Evolutionary conservation across 163 green algal genomes (phyloP).

Genomic region (Trebouxiophyceae sp.): DNA sequence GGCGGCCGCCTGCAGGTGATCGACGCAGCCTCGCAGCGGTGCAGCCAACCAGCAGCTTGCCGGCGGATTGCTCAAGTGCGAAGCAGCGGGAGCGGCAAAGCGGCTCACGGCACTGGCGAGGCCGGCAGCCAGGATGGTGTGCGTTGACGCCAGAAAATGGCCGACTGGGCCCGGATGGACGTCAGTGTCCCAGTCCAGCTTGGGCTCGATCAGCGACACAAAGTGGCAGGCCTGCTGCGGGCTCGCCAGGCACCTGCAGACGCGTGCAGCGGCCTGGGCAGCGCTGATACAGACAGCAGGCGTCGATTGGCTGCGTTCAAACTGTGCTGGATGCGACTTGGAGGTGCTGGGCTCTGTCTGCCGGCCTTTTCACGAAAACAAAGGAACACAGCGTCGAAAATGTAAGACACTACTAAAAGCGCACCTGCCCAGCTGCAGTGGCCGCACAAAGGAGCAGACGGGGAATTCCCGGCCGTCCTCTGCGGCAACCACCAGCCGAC

Average conservation of each 20-base stretch:
- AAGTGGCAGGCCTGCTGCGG: constrained; percentile 30
- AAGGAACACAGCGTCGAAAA: too few species aligned
- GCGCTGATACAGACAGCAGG: background rate
- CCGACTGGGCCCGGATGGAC: constrained; percentile 1
- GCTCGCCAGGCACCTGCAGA: constrained; percentile 16
- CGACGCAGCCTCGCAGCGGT: too few species aligned
- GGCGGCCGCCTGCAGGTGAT: too few species aligned
- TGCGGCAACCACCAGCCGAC: background rate
- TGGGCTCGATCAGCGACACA: constrained; percentile 28
- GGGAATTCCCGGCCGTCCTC: background rate
- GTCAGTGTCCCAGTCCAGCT: constrained; percentile 11
- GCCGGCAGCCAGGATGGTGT: constrained; percentile 26
- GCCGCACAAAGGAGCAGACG: background rate
- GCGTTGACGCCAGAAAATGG: constrained; percentile 23
- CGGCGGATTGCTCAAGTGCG: background rate
- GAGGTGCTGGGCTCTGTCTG: too few species aligned
- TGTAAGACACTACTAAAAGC: too few species aligned
- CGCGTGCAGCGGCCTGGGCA: background rate
- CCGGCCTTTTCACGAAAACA: too few species aligned
- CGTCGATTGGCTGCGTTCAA: background rate
- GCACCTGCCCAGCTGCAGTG: background rate
- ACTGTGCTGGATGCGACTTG: too few species aligned
- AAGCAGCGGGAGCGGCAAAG: background rate
- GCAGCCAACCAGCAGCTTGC: background rate
- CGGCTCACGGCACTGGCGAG: constrained; percentile 10